Evolutionary conservation across 768 basidiomycete genomes (phyloP).

Genomic region (Amanita phalloides): DNA sequence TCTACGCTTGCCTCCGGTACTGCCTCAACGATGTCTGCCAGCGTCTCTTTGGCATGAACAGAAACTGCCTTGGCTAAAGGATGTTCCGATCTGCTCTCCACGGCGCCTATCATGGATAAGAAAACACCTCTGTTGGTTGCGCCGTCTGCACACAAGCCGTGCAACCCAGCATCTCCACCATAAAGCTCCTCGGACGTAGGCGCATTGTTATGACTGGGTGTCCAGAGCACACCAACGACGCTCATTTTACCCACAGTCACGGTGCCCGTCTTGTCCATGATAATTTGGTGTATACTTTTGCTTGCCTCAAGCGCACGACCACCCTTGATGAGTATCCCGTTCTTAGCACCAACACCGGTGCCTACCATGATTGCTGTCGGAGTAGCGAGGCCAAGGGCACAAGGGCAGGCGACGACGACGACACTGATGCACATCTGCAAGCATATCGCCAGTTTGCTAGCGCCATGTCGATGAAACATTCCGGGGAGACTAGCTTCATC

Average conservation of each 20-base stretch:
- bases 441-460: slow-evolving; percentile 82
- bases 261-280: slow-evolving; percentile 97
- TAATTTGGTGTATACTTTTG: slow-evolving; percentile 66
- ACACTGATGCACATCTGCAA: slow-evolving; percentile 97
- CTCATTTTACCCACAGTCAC: slow-evolving; percentile 91
- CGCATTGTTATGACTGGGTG: slow-evolving; percentile 19
- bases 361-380: slow-evolving; percentile 99
- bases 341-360: slow-evolving; percentile 92
- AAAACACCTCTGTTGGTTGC: slow-evolving; percentile 46
- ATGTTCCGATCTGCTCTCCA: slow-evolving; percentile 91
- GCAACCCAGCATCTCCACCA: slow-evolving; percentile 30
- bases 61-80: slow-evolving; percentile 94
- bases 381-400: slow-evolving; percentile 90
- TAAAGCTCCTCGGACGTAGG: slow-evolving; percentile 26
- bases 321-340: slow-evolving; percentile 97
- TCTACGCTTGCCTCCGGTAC: slow-evolving; percentile 47
- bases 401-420: slow-evolving; percentile 96
- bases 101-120: slow-evolving; percentile 73
- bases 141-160: slow-evolving; percentile 50
- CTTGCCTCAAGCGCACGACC: slow-evolving; percentile 91
- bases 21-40: slow-evolving; percentile 21
- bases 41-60: slow-evolving; percentile 58
- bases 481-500: slow-evolving; percentile 53
- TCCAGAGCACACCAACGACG: slow-evolving; percentile 75
- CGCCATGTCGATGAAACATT: slow-evolving; percentile 79